Base-by-base conservation (phyloP, 139 green algal species). In the Chlamydomonas incerta region DNA sequence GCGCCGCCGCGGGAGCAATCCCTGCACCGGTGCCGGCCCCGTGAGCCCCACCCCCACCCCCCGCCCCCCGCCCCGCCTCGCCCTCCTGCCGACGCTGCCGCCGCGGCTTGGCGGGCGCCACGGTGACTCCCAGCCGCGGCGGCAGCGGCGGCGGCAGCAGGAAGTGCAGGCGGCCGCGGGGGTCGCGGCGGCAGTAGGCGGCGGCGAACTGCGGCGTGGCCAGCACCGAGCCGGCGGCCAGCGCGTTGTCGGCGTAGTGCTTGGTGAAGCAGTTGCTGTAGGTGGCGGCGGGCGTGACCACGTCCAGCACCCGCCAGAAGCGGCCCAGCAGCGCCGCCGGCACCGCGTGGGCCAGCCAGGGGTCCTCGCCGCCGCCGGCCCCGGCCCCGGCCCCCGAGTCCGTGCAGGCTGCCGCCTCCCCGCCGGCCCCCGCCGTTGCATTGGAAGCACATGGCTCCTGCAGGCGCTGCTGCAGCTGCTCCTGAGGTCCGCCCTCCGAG, bases 221-320 rank as follows among this genome's bases (percentile, higher is more conserved):
- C 67, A 86, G 50, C 80, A 86, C 50, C 8, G 67, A 79, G 47
- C 80, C 80, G 28, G 80, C 80, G 17, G 50, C 80, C 23, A 77
- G 47, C 55, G 69, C 20, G 66, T 86, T 86, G 33, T n/a, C 65
- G 1, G 50, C 68, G 67, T 86, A 86, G 80, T 79, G 47, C 31
- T 86, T 86, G n/a, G 80, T 86, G 46, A 86, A 73, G 50, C 80
- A 86, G 68, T 70, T 86, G 65, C 41, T 62, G n/a, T 79, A 74
- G 29, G 65, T 65, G 24, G 41, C 68, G 50, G 47, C 41, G 24
- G 80, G 66, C 3, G 52, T 71, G n/a, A 86, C 80, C 23, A 76
- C 47, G 35, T 86, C 80, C 47, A 86, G 18, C 26, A 86, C 66
- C 0, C 67, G 66, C 80, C 80, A 86, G 80, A 71, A 86, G 47